These are phyloP conservation scores for Ophiostoma australiae DNA, from an alignment of 2,329 filamentous ascomycete species.

Conservation along the genomic window DNA sequence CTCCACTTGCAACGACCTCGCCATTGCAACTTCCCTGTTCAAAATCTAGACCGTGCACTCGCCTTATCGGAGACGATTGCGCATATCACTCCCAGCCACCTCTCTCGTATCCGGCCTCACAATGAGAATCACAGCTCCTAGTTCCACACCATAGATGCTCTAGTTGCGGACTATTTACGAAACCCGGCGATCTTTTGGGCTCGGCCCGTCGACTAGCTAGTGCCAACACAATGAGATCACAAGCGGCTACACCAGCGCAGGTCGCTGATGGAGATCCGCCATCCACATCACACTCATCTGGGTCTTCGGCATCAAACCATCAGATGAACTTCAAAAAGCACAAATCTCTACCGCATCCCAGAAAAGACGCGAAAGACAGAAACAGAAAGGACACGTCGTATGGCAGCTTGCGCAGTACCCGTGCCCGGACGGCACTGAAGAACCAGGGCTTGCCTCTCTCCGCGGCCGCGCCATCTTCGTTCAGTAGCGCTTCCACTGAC, in stretches of 20 bases:
- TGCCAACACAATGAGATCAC: constrained; percentile 21
- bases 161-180: constrained; percentile 11
- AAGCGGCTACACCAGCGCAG: constrained; percentile 12
- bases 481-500: constrained; percentile 31
- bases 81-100: constrained; percentile 6
- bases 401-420: constrained; percentile 21
- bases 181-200: constrained; percentile 18
- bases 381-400: constrained; percentile 29
- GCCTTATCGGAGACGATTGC: constrained; percentile 1
- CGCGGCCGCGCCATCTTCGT: constrained; percentile 14
- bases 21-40: background rate
- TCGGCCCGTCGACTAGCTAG: constrained; percentile 23
- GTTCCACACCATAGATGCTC: constrained; percentile 13
- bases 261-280: constrained; percentile 14
- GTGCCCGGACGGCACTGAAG: constrained; percentile 25
- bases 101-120: constrained; percentile 13
- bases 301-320: constrained; percentile 16
- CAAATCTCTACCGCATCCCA: constrained; percentile 39
- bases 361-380: constrained; percentile 28
- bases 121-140: constrained; percentile 22
- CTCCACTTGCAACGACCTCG: background rate
- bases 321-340: constrained; percentile 36
- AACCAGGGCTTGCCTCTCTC: constrained; percentile 26
- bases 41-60: background rate
- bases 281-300: constrained; percentile 14